Evolutionary conservation across 306 rosid species (phyloP).

Genomic region (Ormosia emarginata): DNA sequence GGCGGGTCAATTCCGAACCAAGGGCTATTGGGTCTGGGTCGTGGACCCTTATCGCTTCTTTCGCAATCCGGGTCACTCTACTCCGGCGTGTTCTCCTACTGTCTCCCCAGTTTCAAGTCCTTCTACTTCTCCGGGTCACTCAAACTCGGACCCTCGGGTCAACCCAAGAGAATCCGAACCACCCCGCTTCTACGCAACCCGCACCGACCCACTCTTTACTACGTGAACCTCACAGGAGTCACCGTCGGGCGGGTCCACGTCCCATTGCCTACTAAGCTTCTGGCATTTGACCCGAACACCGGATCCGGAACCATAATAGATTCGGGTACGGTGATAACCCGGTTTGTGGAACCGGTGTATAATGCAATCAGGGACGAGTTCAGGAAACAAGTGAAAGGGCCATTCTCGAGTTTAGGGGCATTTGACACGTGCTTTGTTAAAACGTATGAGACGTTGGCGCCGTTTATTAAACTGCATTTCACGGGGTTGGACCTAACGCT

Average conservation of each 20-base stretch:
- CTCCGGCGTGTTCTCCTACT: slow-evolving; percentile 74
- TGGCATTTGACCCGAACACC: slow-evolving; percentile 54
- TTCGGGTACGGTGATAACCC: slow-evolving; percentile 84
- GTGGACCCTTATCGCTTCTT: slow-evolving; percentile 69
- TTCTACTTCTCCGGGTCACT: slow-evolving; percentile 87
- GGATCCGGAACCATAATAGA: slow-evolving; percentile 88
- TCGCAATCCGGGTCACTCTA: slow-evolving; percentile 71
- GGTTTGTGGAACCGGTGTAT: slow-evolving; percentile 66
- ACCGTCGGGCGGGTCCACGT: slow-evolving; percentile 60
- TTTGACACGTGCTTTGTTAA: slow-evolving; percentile 79
- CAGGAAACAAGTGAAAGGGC: slow-evolving; percentile 61
- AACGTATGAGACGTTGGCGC: slow-evolving; percentile 48
- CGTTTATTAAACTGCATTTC: slow-evolving; percentile 51
- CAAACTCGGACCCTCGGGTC: slow-evolving; percentile 75
- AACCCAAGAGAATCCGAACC: slow-evolving; percentile 66
- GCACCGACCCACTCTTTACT: slow-evolving; percentile 74
- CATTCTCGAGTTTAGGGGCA: slow-evolving; percentile 68
- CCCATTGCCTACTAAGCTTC: slow-evolving; percentile 34
- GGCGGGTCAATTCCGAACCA: slow-evolving; percentile 71
- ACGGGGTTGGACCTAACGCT: slow-evolving; percentile 57
- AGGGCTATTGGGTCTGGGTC: slow-evolving; percentile 89
- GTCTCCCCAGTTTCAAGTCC: slow-evolving; percentile 86
- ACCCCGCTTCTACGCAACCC: slow-evolving; percentile 83
- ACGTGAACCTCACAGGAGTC: slow-evolving; percentile 71
- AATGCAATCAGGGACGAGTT: slow-evolving; percentile 72